Evolutionary conservation across 2,329 filamentous ascomycete genomes (phyloP).

Genomic region (Colletotrichum echinochloae): DNA sequence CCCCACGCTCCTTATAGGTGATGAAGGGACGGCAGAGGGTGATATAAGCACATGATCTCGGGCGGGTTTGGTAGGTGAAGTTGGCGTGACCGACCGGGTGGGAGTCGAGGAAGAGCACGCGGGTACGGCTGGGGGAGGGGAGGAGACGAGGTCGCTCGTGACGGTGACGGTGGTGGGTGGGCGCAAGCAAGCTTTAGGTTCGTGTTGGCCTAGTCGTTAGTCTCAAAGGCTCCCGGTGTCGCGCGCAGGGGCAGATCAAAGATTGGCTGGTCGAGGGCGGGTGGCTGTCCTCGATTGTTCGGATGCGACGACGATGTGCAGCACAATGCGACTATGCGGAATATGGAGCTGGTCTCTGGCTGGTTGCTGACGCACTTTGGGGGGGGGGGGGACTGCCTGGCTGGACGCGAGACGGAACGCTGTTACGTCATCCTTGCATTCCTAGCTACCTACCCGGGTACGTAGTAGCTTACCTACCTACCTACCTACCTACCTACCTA

Average conservation of each 20-base stretch:
- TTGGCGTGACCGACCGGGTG: background rate
- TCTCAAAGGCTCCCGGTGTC: conserved; percentile 26
- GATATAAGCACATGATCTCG: conserved; percentile 38
- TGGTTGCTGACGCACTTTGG: no score
- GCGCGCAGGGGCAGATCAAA: background rate
- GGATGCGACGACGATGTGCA: background rate
- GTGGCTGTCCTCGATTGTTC: background rate
- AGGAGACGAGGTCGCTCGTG: conserved; percentile 28
- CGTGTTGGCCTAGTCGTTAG: background rate
- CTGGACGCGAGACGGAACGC: conserved; percentile 14
- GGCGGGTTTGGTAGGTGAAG: conserved; percentile 15
- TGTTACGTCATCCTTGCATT: conserved; percentile 14
- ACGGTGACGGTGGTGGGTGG: no score
- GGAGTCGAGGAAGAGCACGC: conserved; percentile 32
- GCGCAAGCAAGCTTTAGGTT: conserved; percentile 32
- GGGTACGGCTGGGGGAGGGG: background rate
- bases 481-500: no score
- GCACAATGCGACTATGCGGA: background rate
- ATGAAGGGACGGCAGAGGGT: conserved; percentile 16
- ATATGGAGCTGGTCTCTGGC: background rate
- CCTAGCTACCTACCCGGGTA: background rate
- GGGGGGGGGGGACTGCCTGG: background rate
- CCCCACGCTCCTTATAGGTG: conserved; percentile 36
- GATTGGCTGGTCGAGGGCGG: background rate
- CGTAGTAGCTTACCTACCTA: no score